Base-by-base conservation (phyloP, 208 protist genomes). In the Leishmania guyanensis region DNA sequence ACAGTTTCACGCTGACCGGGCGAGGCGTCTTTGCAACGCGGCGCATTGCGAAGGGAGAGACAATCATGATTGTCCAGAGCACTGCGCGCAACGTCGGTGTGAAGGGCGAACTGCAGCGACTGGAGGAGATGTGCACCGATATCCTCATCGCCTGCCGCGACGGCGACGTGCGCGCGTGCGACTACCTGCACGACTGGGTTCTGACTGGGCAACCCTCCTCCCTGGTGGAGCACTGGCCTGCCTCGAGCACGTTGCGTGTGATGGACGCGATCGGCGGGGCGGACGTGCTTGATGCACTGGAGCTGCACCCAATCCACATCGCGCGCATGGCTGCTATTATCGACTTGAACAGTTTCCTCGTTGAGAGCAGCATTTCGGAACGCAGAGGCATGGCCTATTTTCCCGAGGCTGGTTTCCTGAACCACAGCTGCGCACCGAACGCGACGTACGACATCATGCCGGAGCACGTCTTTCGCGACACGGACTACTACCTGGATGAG, bases 331-430 rank as follows among this genome's bases (percentile, higher is more conserved):
- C 92, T 5, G 91, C 94, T 65, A 92, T 96, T 29, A 84, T 97
- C 5, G 94, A 97, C 82, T 69, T 97, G 84, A 96, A 96, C 84
- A 94, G 90, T 77, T 96, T 97, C 69, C 90, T 96, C 17, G 93
- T 97, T 46, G 92, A 97, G 79, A 94, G 91, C 65, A 95, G 77
- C 75, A 94, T 91, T 60, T 91, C 91, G 51, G 91, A 96, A 83
- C 91, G 93, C 10, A 96, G 94, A 66, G 94, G 94, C 48, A 95
- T 95, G 91, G 94, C 90, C 16, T 97, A 97, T 88, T 97, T 95
- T 74, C 92, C 94, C 9, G 92, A 96, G 84, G 94, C 94, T 0
- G 94, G 91, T 22, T 96, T 96, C 73, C 77, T 96, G 26, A 97
- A 97, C 65, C 94, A 97, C 87, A 97, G 94, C 90, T 97, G 94